A percentile compares a stretch with the other conserved stretches of the same genome.
These are phyloP conservation scores for Eutypa lata DNA, from an alignment of 2,329 filamentous ascomycete genomes.

Conservation along the genomic window DNA sequence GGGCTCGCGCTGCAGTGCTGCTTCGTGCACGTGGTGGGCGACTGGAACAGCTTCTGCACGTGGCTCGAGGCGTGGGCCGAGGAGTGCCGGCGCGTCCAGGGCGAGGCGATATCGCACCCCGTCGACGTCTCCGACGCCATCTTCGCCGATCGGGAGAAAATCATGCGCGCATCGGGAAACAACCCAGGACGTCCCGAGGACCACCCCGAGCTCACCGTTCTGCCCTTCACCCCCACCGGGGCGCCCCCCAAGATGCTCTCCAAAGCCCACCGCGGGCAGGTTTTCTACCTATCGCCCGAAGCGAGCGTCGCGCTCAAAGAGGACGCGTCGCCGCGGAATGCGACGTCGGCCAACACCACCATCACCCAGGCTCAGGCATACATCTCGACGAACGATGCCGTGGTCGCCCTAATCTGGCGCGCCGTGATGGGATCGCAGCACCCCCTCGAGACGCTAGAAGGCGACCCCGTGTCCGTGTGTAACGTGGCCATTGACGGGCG, in stretches of 20 bases:
- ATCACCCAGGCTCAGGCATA: conserved; percentile 3
- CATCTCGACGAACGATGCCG: conserved; percentile 33
- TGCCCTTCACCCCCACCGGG: conserved; percentile 25
- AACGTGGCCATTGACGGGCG: no score
- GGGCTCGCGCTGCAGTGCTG: conserved; percentile 24
- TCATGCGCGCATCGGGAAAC: no score
- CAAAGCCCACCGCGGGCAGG: conserved; percentile 26
- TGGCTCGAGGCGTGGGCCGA: conserved; percentile 34
- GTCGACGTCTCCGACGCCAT: no score
- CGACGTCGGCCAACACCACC: conserved; percentile 16
- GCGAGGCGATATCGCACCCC: no score
- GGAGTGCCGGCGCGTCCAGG: conserved; percentile 30
- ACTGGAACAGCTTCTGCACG: conserved; percentile 28
- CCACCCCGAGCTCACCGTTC: conserved; percentile 30
- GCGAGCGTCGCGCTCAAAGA: conserved; percentile 26
- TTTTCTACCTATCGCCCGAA: conserved; percentile 29
- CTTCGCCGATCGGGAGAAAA: no score
- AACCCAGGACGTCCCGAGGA: no score
- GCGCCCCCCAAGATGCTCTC: conserved; percentile 31
- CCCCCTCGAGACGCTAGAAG: conserved; percentile 25
- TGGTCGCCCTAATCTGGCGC: conserved; percentile 35
- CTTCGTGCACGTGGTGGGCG: conserved; percentile 32
- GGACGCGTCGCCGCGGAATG: conserved; percentile 27
- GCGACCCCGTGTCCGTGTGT: no score
- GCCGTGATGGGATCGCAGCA: conserved; percentile 26